Percentiles rank a stretch among this genome's conserved stretches.
Evolutionary conservation across 805 yeast genomes (phyloP).

Genomic region (Metschnikowia reukaufii): DNA sequence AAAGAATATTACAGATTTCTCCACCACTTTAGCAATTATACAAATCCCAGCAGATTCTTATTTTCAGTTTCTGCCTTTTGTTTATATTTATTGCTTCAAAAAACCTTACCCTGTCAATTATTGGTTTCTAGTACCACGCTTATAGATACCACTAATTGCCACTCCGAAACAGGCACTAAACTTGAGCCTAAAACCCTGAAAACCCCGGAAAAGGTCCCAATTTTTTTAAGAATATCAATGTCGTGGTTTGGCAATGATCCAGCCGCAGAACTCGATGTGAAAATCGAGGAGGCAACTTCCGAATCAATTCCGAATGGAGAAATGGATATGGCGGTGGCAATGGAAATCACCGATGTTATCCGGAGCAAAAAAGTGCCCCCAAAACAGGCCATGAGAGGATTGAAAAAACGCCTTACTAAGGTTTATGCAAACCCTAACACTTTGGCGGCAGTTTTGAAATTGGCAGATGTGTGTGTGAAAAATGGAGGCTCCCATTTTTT

Average conservation of each 20-base stretch:
- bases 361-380: slow-evolving; percentile 78
- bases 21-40: too few species aligned
- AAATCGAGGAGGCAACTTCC: slow-evolving; percentile 76
- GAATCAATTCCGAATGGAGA: slow-evolving; percentile 93
- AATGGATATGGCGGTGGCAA: slow-evolving; percentile 64
- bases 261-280: slow-evolving; percentile 51
- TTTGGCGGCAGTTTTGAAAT: slow-evolving; percentile 69
- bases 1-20: too few species aligned
- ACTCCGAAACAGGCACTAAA: too few species aligned
- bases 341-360: slow-evolving; percentile 85
- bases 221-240: too few species aligned
- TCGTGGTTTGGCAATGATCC: slow-evolving; percentile 50
- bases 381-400: slow-evolving; percentile 79
- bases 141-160: too few species aligned
- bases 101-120: too few species aligned
- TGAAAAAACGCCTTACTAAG: slow-evolving; percentile 67
- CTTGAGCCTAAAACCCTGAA: too few species aligned
- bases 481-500: slow-evolving; percentile 90
- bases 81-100: too few species aligned
- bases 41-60: too few species aligned
- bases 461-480: slow-evolving; percentile 84
- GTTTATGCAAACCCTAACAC: slow-evolving; percentile 73
- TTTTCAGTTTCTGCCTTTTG: too few species aligned
- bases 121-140: too few species aligned
- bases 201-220: neutral